These are phyloP conservation scores for Trichophyton rubrum DNA, from an alignment of 2,329 filamentous ascomycete species.

Conservation along the genomic window DNA sequence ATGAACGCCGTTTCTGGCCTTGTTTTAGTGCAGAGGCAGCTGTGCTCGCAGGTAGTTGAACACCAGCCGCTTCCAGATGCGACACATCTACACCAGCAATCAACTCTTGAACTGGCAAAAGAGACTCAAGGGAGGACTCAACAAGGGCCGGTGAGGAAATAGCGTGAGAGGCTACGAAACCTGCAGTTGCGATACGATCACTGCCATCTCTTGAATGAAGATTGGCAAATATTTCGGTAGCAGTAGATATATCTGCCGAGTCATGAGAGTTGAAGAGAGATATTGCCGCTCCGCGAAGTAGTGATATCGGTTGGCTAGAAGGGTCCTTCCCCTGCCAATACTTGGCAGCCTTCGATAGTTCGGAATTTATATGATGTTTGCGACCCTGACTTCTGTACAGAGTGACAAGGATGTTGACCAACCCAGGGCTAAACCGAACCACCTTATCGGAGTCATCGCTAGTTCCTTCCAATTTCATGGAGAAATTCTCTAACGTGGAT, in stretches of 20 bases:
- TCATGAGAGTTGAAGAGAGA: slow-evolving; percentile 67
- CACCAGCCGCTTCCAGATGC: slow-evolving; percentile 34
- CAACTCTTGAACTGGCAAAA: slow-evolving; percentile 31
- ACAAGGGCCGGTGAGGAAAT: slow-evolving; percentile 33
- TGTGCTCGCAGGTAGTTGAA: slow-evolving; percentile 22
- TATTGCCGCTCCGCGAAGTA: slow-evolving; percentile 71
- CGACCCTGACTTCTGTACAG: slow-evolving; percentile 68
- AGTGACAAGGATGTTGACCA: slow-evolving; percentile 67
- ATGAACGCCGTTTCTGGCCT: slow-evolving; percentile 30
- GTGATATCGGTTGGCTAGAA: slow-evolving; percentile 44
- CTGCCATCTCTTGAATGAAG: slow-evolving; percentile 52
- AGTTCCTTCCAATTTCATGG: slow-evolving; percentile 56
- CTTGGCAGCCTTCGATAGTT: slow-evolving; percentile 64
- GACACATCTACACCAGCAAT: slow-evolving; percentile 32
- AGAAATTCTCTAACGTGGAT: slow-evolving; percentile 60
- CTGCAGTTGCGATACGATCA: slow-evolving; percentile 61
- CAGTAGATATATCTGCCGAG: slow-evolving; percentile 53
- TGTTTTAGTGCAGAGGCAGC: slow-evolving; percentile 16
- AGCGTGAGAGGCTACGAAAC: slow-evolving; percentile 73
- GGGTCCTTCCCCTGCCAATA: slow-evolving; percentile 62
- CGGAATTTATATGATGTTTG: slow-evolving; percentile 55
- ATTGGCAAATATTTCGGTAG: slow-evolving; percentile 65
- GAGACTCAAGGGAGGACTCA: slow-evolving; percentile 25
- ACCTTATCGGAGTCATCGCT: slow-evolving; percentile 47
- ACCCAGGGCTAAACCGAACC: slow-evolving; percentile 68